A percentile compares a stretch with the other conserved stretches of the same genome.
Evolutionary conservation across 1,284 basidiomycete genomes (phyloP).

Genomic region (Xanthoconium separans): DNA sequence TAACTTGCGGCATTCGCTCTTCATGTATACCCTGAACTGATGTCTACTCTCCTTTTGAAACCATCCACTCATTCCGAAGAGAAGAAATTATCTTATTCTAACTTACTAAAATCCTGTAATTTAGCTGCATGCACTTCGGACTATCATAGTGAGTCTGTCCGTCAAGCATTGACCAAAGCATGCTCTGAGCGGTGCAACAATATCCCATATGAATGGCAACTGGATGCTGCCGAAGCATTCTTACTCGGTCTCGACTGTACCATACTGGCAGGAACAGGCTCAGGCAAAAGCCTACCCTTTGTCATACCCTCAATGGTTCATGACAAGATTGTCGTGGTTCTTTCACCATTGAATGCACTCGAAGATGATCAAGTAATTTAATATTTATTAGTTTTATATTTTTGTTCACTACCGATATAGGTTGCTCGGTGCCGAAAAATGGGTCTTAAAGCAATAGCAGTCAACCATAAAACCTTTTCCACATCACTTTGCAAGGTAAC

Average conservation of each 20-base stretch:
- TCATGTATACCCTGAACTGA: too few species aligned
- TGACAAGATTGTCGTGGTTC: background rate
- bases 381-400: too few species aligned
- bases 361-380: background rate
- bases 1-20: too few species aligned
- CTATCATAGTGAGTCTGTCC: background rate
- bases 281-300: background rate
- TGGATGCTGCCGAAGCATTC: background rate
- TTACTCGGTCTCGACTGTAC: background rate
- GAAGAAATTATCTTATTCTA: too few species aligned
- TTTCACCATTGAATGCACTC: background rate
- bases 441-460: too few species aligned
- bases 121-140: too few species aligned
- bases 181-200: background rate
- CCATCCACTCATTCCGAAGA: too few species aligned
- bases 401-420: too few species aligned
- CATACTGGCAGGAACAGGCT: background rate
- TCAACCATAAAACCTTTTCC: too few species aligned
- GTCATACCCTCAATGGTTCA: background rate
- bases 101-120: too few species aligned
- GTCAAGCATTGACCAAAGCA: background rate
- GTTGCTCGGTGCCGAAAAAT: background rate
- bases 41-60: too few species aligned
- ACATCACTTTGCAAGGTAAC: too few species aligned
- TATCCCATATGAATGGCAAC: background rate